A percentile compares a stretch with the other conserved stretches of the same genome.
phyloP scores from a whole-genome alignment of 2,329 filamentous ascomycete species.

The Xylaria arbuscula region DNA sequence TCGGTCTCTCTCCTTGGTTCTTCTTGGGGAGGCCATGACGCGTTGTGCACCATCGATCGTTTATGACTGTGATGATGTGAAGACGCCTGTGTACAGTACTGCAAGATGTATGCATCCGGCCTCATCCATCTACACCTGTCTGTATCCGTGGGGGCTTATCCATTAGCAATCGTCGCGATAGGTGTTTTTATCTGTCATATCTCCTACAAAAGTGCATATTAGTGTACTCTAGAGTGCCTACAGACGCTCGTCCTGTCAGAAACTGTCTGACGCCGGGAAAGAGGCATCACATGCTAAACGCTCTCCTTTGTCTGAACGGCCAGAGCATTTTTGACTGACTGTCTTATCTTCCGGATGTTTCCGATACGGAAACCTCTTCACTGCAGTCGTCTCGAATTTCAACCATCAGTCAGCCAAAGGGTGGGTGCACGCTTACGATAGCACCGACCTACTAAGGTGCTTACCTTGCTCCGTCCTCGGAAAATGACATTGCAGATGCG shows the following conservation, averaged over 20 bases:
- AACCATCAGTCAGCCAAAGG: neutral
- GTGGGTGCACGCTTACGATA: slow-evolving; percentile 10
- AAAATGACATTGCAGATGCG: slow-evolving; percentile 18
- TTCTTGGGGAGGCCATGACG: slow-evolving; percentile 13
- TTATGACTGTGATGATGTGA: neutral
- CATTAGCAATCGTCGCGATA: neutral
- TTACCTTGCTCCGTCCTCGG: neutral
- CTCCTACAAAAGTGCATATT: slow-evolving; percentile 6
- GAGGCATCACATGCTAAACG: slow-evolving; percentile 23
- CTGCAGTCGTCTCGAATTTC: neutral
- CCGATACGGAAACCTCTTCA: neutral
- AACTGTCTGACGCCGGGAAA: neutral
- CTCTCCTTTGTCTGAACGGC: slow-evolving; percentile 6
- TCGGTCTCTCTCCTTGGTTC: neutral
- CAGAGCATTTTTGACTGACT: neutral
- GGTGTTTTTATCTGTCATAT: slow-evolving; percentile 14
- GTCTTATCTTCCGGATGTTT: neutral
- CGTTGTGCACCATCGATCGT: slow-evolving; percentile 4
- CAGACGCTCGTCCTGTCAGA: neutral
- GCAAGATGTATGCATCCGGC: neutral
- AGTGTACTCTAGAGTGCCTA: neutral
- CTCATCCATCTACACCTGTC: neutral
- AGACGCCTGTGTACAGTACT: slow-evolving; percentile 4
- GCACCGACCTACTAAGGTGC: neutral
- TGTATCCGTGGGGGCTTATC: slow-evolving; percentile 15